Evolutionary conservation across 495 filamentous ascomycete genomes (phyloP).

Genomic region (Hypomontagnella monticulosa): DNA sequence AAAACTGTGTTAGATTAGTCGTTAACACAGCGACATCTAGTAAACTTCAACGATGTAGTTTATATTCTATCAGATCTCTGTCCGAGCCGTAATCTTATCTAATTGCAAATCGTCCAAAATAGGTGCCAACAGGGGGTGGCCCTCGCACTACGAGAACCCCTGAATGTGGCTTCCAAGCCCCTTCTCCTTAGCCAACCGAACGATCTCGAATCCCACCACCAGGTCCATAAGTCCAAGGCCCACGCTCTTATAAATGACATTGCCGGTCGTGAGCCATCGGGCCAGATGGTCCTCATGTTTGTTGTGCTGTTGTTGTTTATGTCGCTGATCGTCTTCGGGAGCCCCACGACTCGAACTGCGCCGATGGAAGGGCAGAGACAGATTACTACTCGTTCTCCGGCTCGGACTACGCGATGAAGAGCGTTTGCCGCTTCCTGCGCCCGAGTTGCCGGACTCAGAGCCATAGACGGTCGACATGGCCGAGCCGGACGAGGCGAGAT

Average conservation of each 20-base stretch:
- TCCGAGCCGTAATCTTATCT: neutral
- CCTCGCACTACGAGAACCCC: conserved; percentile 63
- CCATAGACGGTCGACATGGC: conserved; percentile 47
- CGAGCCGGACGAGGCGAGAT: conserved; percentile 35
- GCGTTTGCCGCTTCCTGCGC: conserved; percentile 26
- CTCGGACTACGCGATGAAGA: conserved; percentile 43
- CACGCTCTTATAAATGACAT: conserved; percentile 88
- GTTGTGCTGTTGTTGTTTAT: conserved; percentile 51
- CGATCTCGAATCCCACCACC: conserved; percentile 76
- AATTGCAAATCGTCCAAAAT: conserved; percentile 18
- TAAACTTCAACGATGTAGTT: neutral
- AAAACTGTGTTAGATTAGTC: too few relatives aligned
- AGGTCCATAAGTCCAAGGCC: conserved; percentile 85
- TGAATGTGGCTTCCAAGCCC: conserved; percentile 77
- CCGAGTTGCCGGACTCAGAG: conserved; percentile 19
- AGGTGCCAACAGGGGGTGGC: neutral
- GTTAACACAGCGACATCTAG: neutral
- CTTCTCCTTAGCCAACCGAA: conserved; percentile 75
- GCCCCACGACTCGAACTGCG: conserved; percentile 35
- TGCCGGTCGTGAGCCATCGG: conserved; percentile 80
- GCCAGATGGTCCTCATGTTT: conserved; percentile 63
- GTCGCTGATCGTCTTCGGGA: conserved; percentile 31
- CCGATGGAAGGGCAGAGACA: conserved; percentile 31
- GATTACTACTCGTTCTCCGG: conserved; percentile 13
- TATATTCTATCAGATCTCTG: neutral